Conservation (phyloP, 1,284 basidiomycete genomes). For the Coniophora puteana region DNA sequence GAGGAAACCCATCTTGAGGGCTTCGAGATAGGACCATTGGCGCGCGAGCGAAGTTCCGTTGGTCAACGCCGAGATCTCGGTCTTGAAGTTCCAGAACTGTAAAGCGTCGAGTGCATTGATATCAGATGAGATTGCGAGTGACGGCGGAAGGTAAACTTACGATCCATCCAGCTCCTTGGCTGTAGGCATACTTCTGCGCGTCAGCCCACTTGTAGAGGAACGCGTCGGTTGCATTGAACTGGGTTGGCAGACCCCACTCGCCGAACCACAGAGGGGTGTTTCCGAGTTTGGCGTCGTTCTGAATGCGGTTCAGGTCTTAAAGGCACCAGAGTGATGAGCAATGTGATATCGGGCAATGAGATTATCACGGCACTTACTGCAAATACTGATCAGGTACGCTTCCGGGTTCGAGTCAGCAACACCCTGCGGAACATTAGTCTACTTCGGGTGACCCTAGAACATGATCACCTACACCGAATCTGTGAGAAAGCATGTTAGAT, state of each 20-base stretch:
- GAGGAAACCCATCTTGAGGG: slow-evolving; percentile 50
- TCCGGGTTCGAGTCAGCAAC: slow-evolving; percentile 58
- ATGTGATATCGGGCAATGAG: not conserved
- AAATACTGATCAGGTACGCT: slow-evolving; percentile 59
- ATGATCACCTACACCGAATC: slow-evolving; percentile 44
- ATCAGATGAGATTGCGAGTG: not conserved
- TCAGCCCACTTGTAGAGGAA: slow-evolving; percentile 41
- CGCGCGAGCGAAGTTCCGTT: slow-evolving; percentile 36
- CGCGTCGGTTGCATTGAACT: slow-evolving; percentile 36
- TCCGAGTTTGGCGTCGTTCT: slow-evolving; percentile 42
- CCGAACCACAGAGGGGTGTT: slow-evolving; percentile 60
- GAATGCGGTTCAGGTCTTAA: slow-evolving; percentile 48
- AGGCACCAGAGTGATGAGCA: not conserved
- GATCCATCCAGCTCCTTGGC: slow-evolving; percentile 34
- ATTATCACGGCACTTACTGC: slow-evolving; percentile 44
- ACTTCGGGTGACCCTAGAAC: not conserved
- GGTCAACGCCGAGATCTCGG: slow-evolving; percentile 46
- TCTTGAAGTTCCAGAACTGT: slow-evolving; percentile 72
- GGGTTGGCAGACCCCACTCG: slow-evolving; percentile 43
- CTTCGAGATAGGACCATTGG: slow-evolving; percentile 65
- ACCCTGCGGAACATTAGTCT: slow-evolving; percentile 35
- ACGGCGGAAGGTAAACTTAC: slow-evolving; percentile 25
- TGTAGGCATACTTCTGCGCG: slow-evolving; percentile 41
- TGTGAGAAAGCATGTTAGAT: slow-evolving; percentile 18
- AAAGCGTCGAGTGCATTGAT: not conserved